Conservation (phyloP, 2,329 filamentous ascomycete genomes). For the Fusarium nodosum region DNA sequence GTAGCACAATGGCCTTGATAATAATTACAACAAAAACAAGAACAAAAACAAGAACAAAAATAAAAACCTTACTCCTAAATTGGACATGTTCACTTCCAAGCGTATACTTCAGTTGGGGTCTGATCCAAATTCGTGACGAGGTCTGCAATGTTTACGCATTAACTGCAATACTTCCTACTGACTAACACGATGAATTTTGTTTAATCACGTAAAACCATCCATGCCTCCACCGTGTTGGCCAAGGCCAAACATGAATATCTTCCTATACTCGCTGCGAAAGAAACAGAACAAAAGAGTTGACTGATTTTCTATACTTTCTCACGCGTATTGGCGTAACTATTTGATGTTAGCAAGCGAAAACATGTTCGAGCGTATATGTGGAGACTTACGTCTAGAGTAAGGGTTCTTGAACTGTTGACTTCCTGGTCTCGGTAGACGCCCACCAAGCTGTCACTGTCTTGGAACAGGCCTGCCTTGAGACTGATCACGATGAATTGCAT, state of each 20-base stretch:
- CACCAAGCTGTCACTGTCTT: conserved; percentile 94
- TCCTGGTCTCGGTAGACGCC: conserved; percentile 96
- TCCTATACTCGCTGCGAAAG: conserved; percentile 19
- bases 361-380: background rate
- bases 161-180: conserved; percentile 6
- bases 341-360: conserved; percentile 21
- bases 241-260: conserved; percentile 19
- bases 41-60: background rate
- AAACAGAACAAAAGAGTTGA: background rate
- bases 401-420: conserved; percentile 89
- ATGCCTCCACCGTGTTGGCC: conserved; percentile 11
- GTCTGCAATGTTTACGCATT: background rate
- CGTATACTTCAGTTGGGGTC: background rate
- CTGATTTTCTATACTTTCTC: conserved; percentile 24
- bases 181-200: conserved; percentile 19
- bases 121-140: background rate
- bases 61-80: background rate
- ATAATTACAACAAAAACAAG: background rate
- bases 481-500: conserved; percentile 99
- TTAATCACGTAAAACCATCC: conserved; percentile 15
- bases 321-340: conserved; percentile 55
- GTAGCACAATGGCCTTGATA: background rate
- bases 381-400: conserved; percentile 92
- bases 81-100: background rate
- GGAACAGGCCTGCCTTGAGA: conserved; percentile 94